Base-by-base conservation (phyloP, 2,329 filamentous ascomycete genomes). In the Fusarium solani-melongenae region DNA sequence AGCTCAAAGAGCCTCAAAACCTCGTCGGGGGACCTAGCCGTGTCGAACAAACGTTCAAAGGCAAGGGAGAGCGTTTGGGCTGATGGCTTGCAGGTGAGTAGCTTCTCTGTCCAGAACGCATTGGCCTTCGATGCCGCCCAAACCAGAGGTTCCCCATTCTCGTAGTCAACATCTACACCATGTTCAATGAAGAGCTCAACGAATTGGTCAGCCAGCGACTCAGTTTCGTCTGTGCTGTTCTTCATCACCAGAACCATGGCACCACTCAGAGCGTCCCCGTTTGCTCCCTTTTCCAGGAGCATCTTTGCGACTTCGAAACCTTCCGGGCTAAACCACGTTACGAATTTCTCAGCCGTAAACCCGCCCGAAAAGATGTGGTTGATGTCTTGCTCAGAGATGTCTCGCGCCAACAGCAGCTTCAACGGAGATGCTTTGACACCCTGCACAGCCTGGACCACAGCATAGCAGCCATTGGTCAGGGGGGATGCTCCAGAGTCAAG, bases 31-130 rank as follows among this genome's bases (percentile, higher is more conserved):
- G 85, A 77, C 1, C 88, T 77, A 0, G 84, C 82, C 0, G 85
- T 85, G 53, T 87, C 86, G 57, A 92, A 88, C 2, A 92, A 85
- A 36, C 84, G 85, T 22, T 88, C 87, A 62, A 92, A 88, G 0
- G 88, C 88, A 66, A 84, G 80, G 0, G 86, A 86, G 2, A 92
- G 79, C 0, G 88, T 83, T 51, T 85, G 83, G 2, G 86, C 82
- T 6, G 84, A 85, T 0, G 90, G 88, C 10, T 84, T 84, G 62
- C 86, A 83, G 6, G 82, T 79, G 7, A 92, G 81, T 24, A 92
- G 82, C 55, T 84, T 81, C 56, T 80, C 81, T 3, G 89, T 86
- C 71, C 91, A 84, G 14, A 83, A 81, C 6, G 83, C 77, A 57
- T 89, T 85, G 8, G 86, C 88, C 49, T 84, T 85, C 2, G 85